Evolutionary conservation across 371 early-diverging fungal genomes (phyloP).

Genomic region (Zopfochytrium polystomum): DNA sequence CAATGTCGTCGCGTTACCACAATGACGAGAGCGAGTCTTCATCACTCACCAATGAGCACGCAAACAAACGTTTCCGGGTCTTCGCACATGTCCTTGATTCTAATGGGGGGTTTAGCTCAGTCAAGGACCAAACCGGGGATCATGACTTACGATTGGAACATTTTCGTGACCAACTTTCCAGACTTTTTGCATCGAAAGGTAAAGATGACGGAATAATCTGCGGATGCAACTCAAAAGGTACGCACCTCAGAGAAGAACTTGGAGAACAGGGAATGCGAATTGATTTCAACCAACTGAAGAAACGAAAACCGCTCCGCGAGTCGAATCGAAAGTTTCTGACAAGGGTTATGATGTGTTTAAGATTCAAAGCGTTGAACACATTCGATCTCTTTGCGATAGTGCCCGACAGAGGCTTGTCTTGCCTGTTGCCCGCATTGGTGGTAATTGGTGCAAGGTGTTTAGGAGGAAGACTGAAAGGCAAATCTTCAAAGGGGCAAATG

Average conservation of each 20-base stretch:
- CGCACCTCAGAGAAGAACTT: constrained; percentile 58
- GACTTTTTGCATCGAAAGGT: constrained; percentile 31
- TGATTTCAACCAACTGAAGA: constrained; percentile 62
- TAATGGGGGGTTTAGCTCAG: too few species aligned
- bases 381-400: constrained; percentile 64
- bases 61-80: constrained; percentile 55
- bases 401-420: constrained; percentile 67
- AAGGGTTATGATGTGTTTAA: too few species aligned
- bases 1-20: too few species aligned
- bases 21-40: too few species aligned
- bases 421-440: constrained; percentile 47
- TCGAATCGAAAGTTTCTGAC: constrained; percentile 62
- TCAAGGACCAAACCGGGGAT: not conserved
- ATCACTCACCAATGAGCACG: constrained; percentile 63
- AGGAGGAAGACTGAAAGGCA: not conserved
- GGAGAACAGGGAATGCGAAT: constrained; percentile 63
- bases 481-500: not conserved
- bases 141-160: constrained; percentile 36
- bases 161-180: constrained; percentile 61
- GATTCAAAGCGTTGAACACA: too few species aligned
- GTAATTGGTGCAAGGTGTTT: not conserved
- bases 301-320: constrained; percentile 45
- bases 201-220: not conserved
- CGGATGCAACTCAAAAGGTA: constrained; percentile 17
- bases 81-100: constrained; percentile 51